These are phyloP conservation scores for Pleurostoma richardsiae DNA, from an alignment of 2,329 filamentous ascomycete genomes.

Conservation along the genomic window DNA sequence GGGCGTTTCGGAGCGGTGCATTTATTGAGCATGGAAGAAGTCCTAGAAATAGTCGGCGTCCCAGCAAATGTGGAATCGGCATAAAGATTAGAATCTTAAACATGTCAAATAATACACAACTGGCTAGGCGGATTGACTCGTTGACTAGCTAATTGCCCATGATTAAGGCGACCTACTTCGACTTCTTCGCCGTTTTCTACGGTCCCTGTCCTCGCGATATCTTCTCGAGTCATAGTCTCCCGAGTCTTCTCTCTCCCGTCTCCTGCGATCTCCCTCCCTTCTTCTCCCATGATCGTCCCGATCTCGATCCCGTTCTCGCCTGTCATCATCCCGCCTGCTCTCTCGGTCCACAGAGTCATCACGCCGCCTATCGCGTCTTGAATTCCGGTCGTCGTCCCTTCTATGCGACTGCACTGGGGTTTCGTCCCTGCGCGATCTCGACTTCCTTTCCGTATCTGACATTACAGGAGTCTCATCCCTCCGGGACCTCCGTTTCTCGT, in stretches of 20 bases:
- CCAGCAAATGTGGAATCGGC: no score
- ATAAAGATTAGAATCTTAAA: no score
- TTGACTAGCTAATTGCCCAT: no score
- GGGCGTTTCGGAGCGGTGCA: neutral
- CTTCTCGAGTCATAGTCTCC: slow-evolving; percentile 12
- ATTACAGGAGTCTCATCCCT: slow-evolving; percentile 28
- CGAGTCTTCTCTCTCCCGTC: slow-evolving; percentile 20
- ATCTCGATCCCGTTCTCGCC: slow-evolving; percentile 10
- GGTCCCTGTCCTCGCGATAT: slow-evolving; percentile 13
- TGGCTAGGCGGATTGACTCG: no score
- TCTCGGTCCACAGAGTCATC: slow-evolving; percentile 20
- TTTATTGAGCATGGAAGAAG: no score
- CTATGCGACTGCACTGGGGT: slow-evolving; percentile 1
- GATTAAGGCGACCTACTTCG: slow-evolving; percentile 36
- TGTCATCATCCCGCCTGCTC: slow-evolving; percentile 19
- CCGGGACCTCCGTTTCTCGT: slow-evolving; percentile 23
- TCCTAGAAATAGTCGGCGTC: no score
- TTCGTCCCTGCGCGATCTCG: slow-evolving; percentile 31
- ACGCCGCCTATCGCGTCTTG: slow-evolving; percentile 9
- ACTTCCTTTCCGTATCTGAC: slow-evolving; percentile 10
- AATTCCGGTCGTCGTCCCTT: slow-evolving; percentile 8
- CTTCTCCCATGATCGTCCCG: slow-evolving; percentile 14
- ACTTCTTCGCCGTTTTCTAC: slow-evolving; percentile 24
- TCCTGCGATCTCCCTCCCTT: slow-evolving; percentile 20
- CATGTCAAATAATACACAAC: no score